Percentiles rank a stretch among this genome's conserved stretches.
phyloP scores from a whole-genome alignment of 2,329 filamentous ascomycete genomes.

The Cladosporium phlei region DNA sequence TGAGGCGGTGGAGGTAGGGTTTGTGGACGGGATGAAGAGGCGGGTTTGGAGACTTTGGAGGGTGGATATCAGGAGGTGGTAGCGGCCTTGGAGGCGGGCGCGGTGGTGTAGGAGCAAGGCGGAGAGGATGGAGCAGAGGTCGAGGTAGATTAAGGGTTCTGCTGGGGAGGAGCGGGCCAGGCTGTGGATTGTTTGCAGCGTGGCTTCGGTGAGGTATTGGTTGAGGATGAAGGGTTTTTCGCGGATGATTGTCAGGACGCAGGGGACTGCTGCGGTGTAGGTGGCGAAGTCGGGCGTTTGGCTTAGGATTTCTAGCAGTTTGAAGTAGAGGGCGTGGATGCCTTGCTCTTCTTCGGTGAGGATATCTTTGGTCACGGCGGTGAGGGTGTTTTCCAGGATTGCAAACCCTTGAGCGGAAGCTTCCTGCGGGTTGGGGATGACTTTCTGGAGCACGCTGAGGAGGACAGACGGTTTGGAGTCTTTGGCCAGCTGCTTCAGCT shows the following conservation, averaged over 20 bases:
- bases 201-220: conserved; percentile 41
- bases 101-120: conserved; percentile 54
- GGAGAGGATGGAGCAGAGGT: conserved; percentile 51
- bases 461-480: not conserved
- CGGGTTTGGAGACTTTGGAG: conserved; percentile 53
- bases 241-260: conserved; percentile 20
- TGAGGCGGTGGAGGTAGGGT: conserved; percentile 19
- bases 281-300: conserved; percentile 3
- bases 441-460: not conserved
- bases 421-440: not conserved
- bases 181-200: conserved; percentile 34
- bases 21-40: conserved; percentile 50
- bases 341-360: conserved; percentile 1
- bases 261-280: conserved; percentile 17
- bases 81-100: conserved; percentile 54
- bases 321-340: conserved; percentile 1
- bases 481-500: conserved; percentile 2
- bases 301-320: not conserved
- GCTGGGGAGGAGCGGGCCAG: conserved; percentile 28
- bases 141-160: conserved; percentile 44
- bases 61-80: conserved; percentile 54
- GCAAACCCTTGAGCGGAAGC: not conserved
- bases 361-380: not conserved
- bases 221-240: conserved; percentile 36
- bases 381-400: conserved; percentile 4